Conservation (phyloP, 2,329 filamentous ascomycete genomes). For the Trichoderma afroharzianum region DNA sequence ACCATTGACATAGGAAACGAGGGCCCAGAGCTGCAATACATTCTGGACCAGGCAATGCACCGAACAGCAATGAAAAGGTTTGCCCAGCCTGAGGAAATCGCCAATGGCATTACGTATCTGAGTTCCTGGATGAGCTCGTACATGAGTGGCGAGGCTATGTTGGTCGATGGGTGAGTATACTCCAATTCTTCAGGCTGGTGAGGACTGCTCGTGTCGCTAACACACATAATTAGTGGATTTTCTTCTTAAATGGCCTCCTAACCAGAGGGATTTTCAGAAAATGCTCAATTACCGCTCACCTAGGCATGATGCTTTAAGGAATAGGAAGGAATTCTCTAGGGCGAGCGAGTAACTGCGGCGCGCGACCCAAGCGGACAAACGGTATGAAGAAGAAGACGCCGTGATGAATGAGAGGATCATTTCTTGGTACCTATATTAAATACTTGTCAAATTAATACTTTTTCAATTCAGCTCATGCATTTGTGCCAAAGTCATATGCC, state of each 20-base stretch:
- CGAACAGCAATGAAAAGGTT: neutral
- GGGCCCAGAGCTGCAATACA: neutral
- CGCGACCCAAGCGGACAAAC: too few relatives aligned
- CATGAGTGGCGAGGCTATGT: slow-evolving; percentile 1
- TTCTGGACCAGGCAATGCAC: neutral
- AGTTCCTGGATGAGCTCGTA: slow-evolving; percentile 2
- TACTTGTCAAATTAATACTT: neutral
- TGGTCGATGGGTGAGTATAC: neutral
- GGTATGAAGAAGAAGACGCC: too few relatives aligned
- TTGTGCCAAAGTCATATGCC: neutral
- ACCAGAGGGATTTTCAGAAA: too few relatives aligned
- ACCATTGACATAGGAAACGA: neutral
- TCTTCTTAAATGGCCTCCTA: too few relatives aligned
- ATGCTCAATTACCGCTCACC: too few relatives aligned
- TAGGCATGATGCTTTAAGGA: too few relatives aligned
- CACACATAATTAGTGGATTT: too few relatives aligned
- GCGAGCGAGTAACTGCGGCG: too few relatives aligned
- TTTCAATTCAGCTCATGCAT: neutral
- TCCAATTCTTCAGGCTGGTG: neutral
- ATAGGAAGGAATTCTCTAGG: too few relatives aligned
- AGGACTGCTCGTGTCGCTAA: too few relatives aligned
- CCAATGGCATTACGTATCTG: neutral
- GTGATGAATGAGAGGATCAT: too few relatives aligned
- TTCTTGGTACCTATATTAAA: too few relatives aligned
- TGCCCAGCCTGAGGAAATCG: neutral